A percentile compares a stretch with the other conserved stretches of the same genome.
Conservation (phyloP, 306 rosid genomes). For the Quillaja saponaria region DNA sequence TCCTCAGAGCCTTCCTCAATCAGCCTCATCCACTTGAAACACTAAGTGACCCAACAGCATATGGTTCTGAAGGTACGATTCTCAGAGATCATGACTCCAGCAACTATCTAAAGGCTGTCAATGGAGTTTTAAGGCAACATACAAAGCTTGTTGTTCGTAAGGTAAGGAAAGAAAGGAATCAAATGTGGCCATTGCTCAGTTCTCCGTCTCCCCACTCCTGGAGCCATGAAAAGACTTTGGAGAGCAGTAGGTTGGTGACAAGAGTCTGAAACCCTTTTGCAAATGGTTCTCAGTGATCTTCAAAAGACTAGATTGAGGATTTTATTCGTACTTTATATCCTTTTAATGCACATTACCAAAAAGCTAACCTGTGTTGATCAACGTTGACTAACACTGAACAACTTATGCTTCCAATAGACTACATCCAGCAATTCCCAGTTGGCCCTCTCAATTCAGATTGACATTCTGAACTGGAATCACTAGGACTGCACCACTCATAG, state of each 20-base stretch:
- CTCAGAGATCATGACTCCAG: conserved; percentile 87
- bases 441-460: too few species aligned
- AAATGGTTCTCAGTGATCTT: too few species aligned
- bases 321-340: too few species aligned
- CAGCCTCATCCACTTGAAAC: conserved; percentile 89
- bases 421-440: too few species aligned
- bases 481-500: too few species aligned
- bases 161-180: conserved; percentile 45
- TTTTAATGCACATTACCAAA: too few species aligned
- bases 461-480: too few species aligned
- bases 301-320: too few species aligned
- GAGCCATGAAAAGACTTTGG: conserved; percentile 56
- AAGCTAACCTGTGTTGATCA: too few species aligned
- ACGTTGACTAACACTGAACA: too few species aligned
- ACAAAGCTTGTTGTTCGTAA: conserved; percentile 36
- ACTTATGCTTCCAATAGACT: too few species aligned
- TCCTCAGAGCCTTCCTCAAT: conserved; percentile 63
- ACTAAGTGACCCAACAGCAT: conserved; percentile 85
- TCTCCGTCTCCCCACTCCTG: conserved; percentile 71
- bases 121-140: conserved; percentile 53
- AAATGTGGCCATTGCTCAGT: conserved; percentile 61
- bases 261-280: conserved; percentile 43
- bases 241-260: conserved; percentile 30
- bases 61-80: conserved; percentile 81
- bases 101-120: conserved; percentile 76